A percentile compares a stretch with the other conserved stretches of the same genome.
phyloP scores from a whole-genome alignment of 2,329 filamentous ascomycete species.

The Penicillium rolfsii region DNA sequence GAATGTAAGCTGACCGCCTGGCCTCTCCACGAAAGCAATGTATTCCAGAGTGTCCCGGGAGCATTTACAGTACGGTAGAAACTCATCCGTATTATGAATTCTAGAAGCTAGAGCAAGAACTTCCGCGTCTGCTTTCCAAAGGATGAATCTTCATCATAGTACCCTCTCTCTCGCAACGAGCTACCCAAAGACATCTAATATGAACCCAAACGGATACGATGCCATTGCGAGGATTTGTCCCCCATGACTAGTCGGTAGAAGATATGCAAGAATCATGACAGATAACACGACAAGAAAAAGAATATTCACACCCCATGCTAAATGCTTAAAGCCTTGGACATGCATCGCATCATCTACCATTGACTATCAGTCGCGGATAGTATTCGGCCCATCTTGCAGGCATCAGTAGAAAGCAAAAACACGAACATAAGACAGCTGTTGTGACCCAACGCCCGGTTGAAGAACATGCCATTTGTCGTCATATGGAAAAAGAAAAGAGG shows the following conservation, averaged over 20 bases:
- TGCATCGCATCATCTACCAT: slow-evolving; percentile 33
- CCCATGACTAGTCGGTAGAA: slow-evolving; percentile 13
- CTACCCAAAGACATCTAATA: neutral
- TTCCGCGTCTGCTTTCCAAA: no score
- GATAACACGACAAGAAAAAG: neutral
- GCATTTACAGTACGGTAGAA: no score
- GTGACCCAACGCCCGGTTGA: slow-evolving; percentile 41
- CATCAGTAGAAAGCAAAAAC: slow-evolving; percentile 26
- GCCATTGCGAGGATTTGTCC: neutral
- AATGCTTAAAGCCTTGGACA: slow-evolving; percentile 37
- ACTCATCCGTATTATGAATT: no score
- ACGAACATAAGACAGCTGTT: slow-evolving; percentile 31
- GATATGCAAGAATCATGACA: slow-evolving; percentile 27
- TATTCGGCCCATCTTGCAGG: slow-evolving; percentile 20
- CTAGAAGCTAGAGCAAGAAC: no score
- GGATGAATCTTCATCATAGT: neutral
- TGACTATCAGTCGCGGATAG: slow-evolving; percentile 14
- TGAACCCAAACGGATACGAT: neutral
- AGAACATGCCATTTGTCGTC: slow-evolving; percentile 33
- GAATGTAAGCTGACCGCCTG: no score
- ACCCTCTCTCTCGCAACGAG: neutral
- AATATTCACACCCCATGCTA: slow-evolving; percentile 43
- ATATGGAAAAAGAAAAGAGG: slow-evolving; percentile 18
- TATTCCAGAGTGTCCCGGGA: no score
- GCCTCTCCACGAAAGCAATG: no score